phyloP scores from a whole-genome alignment of 1,139 yeast species.

The Kurtzmaniella quercitrusa region DNA sequence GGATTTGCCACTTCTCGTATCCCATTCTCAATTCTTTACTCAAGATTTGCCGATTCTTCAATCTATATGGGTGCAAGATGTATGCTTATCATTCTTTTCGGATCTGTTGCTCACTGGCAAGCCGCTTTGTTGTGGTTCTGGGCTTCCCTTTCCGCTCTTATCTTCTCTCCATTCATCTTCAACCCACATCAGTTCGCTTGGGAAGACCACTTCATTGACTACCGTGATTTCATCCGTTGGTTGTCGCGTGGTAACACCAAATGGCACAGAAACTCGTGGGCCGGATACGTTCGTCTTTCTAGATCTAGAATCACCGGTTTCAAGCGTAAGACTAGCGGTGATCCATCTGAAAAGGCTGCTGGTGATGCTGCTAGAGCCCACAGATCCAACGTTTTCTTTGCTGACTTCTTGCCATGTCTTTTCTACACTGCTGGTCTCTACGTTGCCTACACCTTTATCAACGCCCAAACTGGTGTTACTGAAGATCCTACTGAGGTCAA shows the following conservation, averaged over 20 bases:
- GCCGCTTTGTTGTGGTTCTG: slow-evolving; percentile 98
- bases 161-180: slow-evolving; percentile 91
- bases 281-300: slow-evolving; percentile 91
- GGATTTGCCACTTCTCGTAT: slow-evolving; percentile 99
- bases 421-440: slow-evolving; percentile 88
- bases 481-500: slow-evolving; percentile 52
- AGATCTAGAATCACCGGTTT: slow-evolving; percentile 98
- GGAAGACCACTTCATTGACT: slow-evolving; percentile 98
- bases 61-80: slow-evolving; percentile 95
- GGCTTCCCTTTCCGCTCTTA: slow-evolving; percentile 88
- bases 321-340: slow-evolving; percentile 87
- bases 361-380: slow-evolving; percentile 96
- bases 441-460: slow-evolving; percentile 87
- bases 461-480: slow-evolving; percentile 94
- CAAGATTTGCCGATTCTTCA: slow-evolving; percentile 96
- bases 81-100: slow-evolving; percentile 82
- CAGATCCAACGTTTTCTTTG: slow-evolving; percentile 77
- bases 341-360: slow-evolving; percentile 86
- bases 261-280: slow-evolving; percentile 99
- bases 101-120: slow-evolving; percentile 94
- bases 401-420: slow-evolving; percentile 82
- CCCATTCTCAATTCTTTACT: slow-evolving; percentile 91
- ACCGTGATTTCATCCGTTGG: slow-evolving; percentile 98
- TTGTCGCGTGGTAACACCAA: slow-evolving; percentile 96
- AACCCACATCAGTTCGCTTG: slow-evolving; percentile 99